These are phyloP conservation scores for Carex kokanica DNA, from an alignment of 176 grass and related monocot species.

Conservation along the genomic window DNA sequence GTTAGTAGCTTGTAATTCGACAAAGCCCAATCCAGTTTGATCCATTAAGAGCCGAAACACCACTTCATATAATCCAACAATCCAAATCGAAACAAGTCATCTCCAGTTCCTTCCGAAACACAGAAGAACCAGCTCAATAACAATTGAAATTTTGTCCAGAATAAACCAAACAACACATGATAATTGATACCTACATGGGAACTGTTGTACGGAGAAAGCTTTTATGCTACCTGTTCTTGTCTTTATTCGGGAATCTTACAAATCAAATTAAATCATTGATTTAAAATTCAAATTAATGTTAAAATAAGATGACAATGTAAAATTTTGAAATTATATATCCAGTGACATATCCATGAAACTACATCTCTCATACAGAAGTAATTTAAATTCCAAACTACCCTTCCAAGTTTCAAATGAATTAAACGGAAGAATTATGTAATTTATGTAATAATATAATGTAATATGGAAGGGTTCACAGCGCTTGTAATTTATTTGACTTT, in stretches of 20 bases:
- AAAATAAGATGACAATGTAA: background rate
- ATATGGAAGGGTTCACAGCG: too few relatives aligned
- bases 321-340: too few relatives aligned
- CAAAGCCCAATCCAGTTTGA: background rate
- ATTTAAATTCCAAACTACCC: too few relatives aligned
- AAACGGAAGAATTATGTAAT: background rate
- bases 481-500: too few relatives aligned
- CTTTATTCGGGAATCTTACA: background rate
- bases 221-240: background rate
- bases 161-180: slow-evolving; percentile 23
- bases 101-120: background rate
- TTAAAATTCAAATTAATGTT: background rate
- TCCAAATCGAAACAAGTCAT: background rate
- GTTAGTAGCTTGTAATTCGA: background rate
- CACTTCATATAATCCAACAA: background rate
- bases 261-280: background rate
- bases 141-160: background rate
- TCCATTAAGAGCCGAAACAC: background rate
- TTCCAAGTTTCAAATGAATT: background rate
- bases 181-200: background rate
- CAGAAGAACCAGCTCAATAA: background rate
- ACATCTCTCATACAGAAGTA: too few relatives aligned
- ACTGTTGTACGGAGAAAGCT: background rate
- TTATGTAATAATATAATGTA: too few relatives aligned
- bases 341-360: too few relatives aligned